A percentile compares a stretch with the other conserved stretches of the same genome.
phyloP scores from a whole-genome alignment of 2,329 filamentous ascomycete species.

The Ceratocystis huliohia region DNA sequence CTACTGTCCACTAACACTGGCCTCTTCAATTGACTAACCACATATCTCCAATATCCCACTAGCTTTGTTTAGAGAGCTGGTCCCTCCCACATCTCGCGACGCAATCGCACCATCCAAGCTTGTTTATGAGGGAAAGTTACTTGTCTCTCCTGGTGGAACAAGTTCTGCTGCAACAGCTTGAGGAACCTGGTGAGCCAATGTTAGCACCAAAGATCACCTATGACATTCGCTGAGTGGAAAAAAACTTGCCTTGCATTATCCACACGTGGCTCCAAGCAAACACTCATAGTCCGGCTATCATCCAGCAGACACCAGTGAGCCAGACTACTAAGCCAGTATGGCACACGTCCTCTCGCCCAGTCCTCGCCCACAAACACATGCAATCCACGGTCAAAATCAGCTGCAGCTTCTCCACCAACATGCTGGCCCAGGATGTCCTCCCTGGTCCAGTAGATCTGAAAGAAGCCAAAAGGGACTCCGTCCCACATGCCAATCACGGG shows the following conservation, averaged over 20 bases:
- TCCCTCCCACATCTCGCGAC: slow-evolving; percentile 66
- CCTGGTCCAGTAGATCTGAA: slow-evolving; percentile 97
- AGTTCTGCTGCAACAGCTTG: slow-evolving; percentile 55
- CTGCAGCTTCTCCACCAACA: slow-evolving; percentile 46
- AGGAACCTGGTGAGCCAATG: slow-evolving; percentile 27
- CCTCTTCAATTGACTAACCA: background rate
- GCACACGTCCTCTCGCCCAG: slow-evolving; percentile 74
- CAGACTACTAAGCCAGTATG: slow-evolving; percentile 68
- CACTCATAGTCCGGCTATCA: slow-evolving; percentile 67
- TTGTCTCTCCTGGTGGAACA: slow-evolving; percentile 79
- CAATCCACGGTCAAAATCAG: slow-evolving; percentile 76
- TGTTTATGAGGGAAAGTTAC: slow-evolving; percentile 87
- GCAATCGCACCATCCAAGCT: slow-evolving; percentile 69
- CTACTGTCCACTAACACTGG: background rate
- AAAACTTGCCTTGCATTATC: slow-evolving; percentile 70
- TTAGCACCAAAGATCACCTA: background rate
- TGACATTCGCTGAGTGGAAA: background rate
- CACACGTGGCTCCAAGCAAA: slow-evolving; percentile 78
- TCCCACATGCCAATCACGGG: slow-evolving; percentile 91
- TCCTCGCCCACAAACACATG: slow-evolving; percentile 87
- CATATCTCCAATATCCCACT: background rate
- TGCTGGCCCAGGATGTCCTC: slow-evolving; percentile 68
- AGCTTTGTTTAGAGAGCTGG: slow-evolving; percentile 40
- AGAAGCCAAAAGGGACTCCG: slow-evolving; percentile 88
- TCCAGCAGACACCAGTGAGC: slow-evolving; percentile 74